Base-by-base conservation (phyloP, 257 asterid genomes). In the Paraleonurus japonicus region DNA sequence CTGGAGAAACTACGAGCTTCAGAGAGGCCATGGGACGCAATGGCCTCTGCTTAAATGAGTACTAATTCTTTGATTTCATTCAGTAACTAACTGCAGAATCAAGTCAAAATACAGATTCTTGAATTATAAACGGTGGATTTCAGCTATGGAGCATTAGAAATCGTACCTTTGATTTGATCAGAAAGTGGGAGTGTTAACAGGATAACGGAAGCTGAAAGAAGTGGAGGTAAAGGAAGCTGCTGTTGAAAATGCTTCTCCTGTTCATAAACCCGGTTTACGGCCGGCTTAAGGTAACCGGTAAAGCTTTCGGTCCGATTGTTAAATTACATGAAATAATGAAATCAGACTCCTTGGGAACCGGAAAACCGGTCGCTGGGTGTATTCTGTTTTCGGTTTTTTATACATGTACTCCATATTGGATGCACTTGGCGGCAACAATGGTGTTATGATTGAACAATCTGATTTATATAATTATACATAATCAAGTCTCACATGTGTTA, bases 11-110 rank as follows among this genome's bases (percentile, higher is more conserved):
- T 17, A 83, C 50, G 28, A 85, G 84, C 72, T 83, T 88, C 72
- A 90, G 80, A 78, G 91, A 84, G 81, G 96, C 89, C 97, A 88
- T 88, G 45, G 53, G 61, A 16, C 43, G 47, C 67, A 65, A 2
- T 62, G 79, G 81, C 81, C 83, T 67, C 78, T 65, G 69, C 76
- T 67, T 65, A 60, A 65, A 55, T 64, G 41, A 26, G 35, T 35
- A 59, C 71, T 63, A 63, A 26, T 33, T 63, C 61, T 74, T 65
- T 20, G 68, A 71, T 32, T 64, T 60, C 74, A 72, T 63, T 37
- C 12, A 35, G 16, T 26, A 3, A 30, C 9, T 15, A 37, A 59
- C 28, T 60, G 70, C 20, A 19, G 54, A 22, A 24, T 70, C 45
- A 50, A 47, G 12, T 30, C 27, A 53, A 17, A 61, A 35, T 15